A percentile compares a stretch with the other conserved stretches of the same genome.
These are phyloP conservation scores for Phytophthora europaea DNA, from an alignment of 352 stramenopile species.

Conservation along the genomic window DNA sequence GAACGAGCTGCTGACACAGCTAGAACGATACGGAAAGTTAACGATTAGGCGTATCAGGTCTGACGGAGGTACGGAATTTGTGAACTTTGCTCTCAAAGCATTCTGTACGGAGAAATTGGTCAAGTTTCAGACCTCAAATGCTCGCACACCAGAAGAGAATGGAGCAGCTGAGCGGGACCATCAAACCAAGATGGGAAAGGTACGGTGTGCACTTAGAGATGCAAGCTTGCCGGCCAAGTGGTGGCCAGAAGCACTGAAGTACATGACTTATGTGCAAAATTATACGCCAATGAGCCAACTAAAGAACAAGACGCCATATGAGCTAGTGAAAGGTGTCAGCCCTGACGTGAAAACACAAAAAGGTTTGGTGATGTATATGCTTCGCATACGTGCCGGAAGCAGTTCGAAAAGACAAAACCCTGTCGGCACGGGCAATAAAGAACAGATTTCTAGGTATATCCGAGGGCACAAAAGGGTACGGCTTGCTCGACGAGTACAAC, in stretches of 20 bases:
- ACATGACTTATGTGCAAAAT: conserved; percentile 9
- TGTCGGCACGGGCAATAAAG: conserved; percentile 10
- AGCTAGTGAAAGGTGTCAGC: neutral
- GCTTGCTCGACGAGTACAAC: no score
- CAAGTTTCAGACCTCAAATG: conserved; percentile 4
- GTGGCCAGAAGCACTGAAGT: conserved; percentile 7
- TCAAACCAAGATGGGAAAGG: conserved; percentile 3
- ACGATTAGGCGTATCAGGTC: neutral
- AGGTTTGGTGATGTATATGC: neutral
- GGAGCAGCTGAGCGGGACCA: conserved; percentile 1
- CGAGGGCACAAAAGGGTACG: no score
- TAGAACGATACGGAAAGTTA: no score
- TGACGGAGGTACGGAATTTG: conserved; percentile 8
- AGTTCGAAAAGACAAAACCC: neutral
- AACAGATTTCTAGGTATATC: neutral
- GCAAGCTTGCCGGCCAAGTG: neutral
- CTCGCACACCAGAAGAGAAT: conserved; percentile 5
- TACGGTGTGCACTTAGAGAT: neutral
- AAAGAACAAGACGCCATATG: conserved; percentile 4
- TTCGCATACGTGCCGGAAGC: conserved; percentile 11
- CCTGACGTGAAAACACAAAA: neutral
- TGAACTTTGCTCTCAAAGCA: neutral
- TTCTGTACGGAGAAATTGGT: conserved; percentile 5
- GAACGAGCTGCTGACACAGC: no score
- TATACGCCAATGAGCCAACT: conserved; percentile 1